phyloP scores from a whole-genome alignment of 768 basidiomycete genomes.

The Rhodocollybia butyracea region DNA sequence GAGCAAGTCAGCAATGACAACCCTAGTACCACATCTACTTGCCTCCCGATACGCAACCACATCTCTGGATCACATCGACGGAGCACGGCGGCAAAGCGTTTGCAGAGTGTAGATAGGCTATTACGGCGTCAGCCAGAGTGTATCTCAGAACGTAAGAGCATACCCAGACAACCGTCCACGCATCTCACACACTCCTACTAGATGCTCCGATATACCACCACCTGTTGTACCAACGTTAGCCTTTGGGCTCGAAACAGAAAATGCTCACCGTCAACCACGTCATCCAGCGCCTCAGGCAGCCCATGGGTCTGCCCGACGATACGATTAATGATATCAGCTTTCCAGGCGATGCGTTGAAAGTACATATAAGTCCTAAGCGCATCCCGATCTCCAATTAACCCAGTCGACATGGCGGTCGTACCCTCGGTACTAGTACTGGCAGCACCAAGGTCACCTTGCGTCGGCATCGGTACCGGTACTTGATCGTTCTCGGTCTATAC shows the following conservation, averaged over 20 bases:
- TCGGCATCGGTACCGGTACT: neutral
- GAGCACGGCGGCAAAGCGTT: conserved; percentile 85
- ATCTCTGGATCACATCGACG: conserved; percentile 77
- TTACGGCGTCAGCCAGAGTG: conserved; percentile 67
- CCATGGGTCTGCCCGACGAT: conserved; percentile 81
- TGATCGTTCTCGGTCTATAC: too few species aligned
- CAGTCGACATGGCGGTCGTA: too few species aligned
- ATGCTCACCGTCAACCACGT: conserved; percentile 54
- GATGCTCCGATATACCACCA: conserved; percentile 11
- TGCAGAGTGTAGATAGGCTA: conserved; percentile 78
- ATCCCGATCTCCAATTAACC: conserved; percentile 75
- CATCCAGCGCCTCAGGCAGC: conserved; percentile 82
- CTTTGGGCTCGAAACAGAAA: neutral
- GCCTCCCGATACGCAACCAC: conserved; percentile 85
- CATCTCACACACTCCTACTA: conserved; percentile 93
- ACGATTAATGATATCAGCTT: conserved; percentile 82
- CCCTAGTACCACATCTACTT: too few species aligned
- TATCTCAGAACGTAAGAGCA: conserved; percentile 47
- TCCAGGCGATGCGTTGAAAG: conserved; percentile 86
- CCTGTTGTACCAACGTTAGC: too few species aligned
- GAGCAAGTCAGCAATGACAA: too few species aligned
- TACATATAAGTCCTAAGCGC: conserved; percentile 89
- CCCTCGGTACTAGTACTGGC: neutral
- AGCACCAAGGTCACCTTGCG: neutral
- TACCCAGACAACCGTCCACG: conserved; percentile 25